Percentiles rank a stretch among this genome's conserved stretches.
Evolutionary conservation across 2,329 filamentous ascomycete species (phyloP).

Genomic region (Penicillium rolfsii): DNA sequence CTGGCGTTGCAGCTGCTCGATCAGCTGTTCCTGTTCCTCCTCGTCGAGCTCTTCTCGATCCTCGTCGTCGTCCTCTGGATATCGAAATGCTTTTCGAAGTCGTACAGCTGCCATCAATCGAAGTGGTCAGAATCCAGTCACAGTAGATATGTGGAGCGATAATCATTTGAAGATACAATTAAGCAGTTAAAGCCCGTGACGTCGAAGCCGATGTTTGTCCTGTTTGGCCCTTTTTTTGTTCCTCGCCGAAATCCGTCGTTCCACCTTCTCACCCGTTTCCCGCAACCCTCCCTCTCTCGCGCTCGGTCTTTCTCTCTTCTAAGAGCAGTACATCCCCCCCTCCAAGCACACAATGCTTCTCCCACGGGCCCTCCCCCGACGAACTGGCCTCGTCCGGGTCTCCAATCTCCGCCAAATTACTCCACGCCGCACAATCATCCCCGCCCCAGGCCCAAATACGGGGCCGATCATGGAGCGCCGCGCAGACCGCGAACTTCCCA

Average conservation of each 20-base stretch:
- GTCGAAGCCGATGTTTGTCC: conserved; percentile 28
- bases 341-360: conserved; percentile 19
- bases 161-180: too few species aligned
- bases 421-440: conserved; percentile 51
- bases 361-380: conserved; percentile 21
- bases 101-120: conserved; percentile 58
- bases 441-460: conserved; percentile 54
- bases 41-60: conserved; percentile 71
- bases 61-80: conserved; percentile 64
- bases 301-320: neutral
- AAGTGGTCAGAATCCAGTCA: neutral
- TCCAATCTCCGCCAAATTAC: conserved; percentile 15
- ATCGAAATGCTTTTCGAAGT: conserved; percentile 76
- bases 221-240: conserved; percentile 29
- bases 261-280: conserved; percentile 6
- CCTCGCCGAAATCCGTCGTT: conserved; percentile 12
- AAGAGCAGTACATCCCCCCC: neutral
- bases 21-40: conserved; percentile 57
- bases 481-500: conserved; percentile 57
- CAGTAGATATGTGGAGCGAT: neutral
- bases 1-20: conserved; percentile 40
- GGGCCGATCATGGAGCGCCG: conserved; percentile 58
- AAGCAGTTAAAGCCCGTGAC: too few species aligned
- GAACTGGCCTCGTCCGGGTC: conserved; percentile 19
- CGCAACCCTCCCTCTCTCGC: neutral